Conservation (phyloP, 2,329 filamentous ascomycete genomes). For the Colletotrichum truncatum region DNA sequence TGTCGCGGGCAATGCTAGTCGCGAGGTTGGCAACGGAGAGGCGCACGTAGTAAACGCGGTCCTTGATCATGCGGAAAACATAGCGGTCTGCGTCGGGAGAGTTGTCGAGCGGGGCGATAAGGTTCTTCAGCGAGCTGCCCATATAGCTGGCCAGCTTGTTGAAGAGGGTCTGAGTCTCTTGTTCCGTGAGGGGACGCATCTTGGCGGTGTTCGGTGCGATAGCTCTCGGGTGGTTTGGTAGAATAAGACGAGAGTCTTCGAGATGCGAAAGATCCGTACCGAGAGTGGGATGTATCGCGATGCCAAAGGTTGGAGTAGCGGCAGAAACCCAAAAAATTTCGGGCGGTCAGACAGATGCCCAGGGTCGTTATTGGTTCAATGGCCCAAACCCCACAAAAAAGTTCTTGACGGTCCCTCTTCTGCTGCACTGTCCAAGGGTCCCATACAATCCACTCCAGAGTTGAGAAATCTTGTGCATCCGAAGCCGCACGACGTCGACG, state of each 20-base stretch:
- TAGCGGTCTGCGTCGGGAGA: conserved; percentile 77
- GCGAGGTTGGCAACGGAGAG: conserved; percentile 91
- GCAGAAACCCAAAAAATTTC: conserved; percentile 39
- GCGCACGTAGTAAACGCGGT: conserved; percentile 90
- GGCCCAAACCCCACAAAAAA: conserved; percentile 28
- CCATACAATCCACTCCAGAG: conserved; percentile 5
- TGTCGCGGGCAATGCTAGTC: conserved; percentile 82
- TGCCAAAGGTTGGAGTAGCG: conserved; percentile 29
- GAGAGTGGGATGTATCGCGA: conserved; percentile 17
- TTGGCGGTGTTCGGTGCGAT: conserved; percentile 36
- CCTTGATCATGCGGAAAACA: conserved; percentile 77
- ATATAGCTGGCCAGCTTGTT: conserved; percentile 95
- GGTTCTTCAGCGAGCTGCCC: conserved; percentile 83
- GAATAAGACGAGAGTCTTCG: neutral
- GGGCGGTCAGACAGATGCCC: conserved; percentile 34
- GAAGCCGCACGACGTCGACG: neutral
- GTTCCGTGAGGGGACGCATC: conserved; percentile 86
- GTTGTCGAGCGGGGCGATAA: conserved; percentile 79
- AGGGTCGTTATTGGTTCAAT: conserved; percentile 32
- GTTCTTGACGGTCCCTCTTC: conserved; percentile 25
- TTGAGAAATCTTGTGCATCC: conserved; percentile 22
- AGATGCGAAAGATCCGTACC: neutral
- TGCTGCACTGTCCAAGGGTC: conserved; percentile 19
- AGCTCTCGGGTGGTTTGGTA: neutral
- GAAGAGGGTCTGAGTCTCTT: conserved; percentile 84